Base-by-base conservation (phyloP, 75 land plant species). In the Sequoia sempervirens region DNA sequence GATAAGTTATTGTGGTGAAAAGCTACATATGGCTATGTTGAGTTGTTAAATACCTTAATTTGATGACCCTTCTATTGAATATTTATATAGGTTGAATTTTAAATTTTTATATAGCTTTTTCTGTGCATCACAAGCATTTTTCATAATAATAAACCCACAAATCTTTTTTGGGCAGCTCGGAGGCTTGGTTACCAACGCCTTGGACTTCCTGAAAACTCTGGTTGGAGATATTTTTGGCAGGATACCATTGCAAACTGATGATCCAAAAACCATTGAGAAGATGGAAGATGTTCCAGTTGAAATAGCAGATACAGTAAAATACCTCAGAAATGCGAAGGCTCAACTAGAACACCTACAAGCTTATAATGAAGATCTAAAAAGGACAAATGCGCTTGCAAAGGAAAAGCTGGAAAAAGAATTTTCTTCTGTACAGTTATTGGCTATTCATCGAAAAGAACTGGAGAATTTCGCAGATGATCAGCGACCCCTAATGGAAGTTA, bases 191-290 rank as follows among this genome's bases (percentile, higher is more conserved):
- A 11, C 14, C 73, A 70, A 70, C 30, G 17, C 73, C 36, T 70
- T 70, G 36, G 73, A 32, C 37, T 70, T 70, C 47, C n/a, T 78
- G 47, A 78, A 78, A 78, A 78, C 80, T 28, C 46, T 78, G 45
- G 80, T 78, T 78, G 80, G 26, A 43, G 80, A 78, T 47, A n/a
- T 78, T 78, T 78, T 78, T 78, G 80, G 80, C 80, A 78, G 50
- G 80, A 78, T 45, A n/a, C 50, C 80, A 78, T 26, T 45, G 50
- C 80, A 43, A 78, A 26, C 50, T 23, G 9, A 38, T 40, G 45
- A 26, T 41, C 46, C 32, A 45, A 13, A 45, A 45, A 23, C 20
- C 80, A n/a, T 26, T 15, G 17, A 73, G 17, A 14, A 73, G 75
- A 73, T 37, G 50, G 47, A 78, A 78, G 47, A 78, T 10, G 40